A percentile compares a stretch with the other conserved stretches of the same genome.
phyloP scores from a whole-genome alignment of 2,329 filamentous ascomycete genomes.

The Pseudonectria buxi region DNA sequence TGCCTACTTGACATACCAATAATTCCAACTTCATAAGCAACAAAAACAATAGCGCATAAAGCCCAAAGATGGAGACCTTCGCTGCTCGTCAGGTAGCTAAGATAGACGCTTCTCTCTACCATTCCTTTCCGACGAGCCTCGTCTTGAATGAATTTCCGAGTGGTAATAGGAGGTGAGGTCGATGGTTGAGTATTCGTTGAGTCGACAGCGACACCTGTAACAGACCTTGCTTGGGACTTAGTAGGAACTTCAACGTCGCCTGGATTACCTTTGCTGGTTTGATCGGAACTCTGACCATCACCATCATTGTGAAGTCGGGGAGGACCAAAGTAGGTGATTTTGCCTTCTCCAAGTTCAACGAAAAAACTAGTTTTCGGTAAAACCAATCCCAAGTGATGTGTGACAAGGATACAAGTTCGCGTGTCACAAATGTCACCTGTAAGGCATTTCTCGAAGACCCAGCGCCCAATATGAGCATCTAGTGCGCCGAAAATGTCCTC shows the following conservation, averaged over 20 bases:
- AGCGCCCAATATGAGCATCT: slow-evolving; percentile 5
- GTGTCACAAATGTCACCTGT: slow-evolving; percentile 62
- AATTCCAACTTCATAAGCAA: slow-evolving; percentile 45
- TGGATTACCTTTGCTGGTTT: no score
- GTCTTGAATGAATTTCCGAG: slow-evolving; percentile 69
- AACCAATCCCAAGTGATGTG: slow-evolving; percentile 69
- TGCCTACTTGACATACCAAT: slow-evolving; percentile 48
- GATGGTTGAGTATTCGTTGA: slow-evolving; percentile 36
- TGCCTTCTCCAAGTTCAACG: slow-evolving; percentile 65
- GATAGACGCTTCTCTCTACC: slow-evolving; percentile 60
- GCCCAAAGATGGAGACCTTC: slow-evolving; percentile 58
- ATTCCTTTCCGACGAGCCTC: slow-evolving; percentile 64
- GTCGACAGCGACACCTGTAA: slow-evolving; percentile 32
- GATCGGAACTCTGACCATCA: no score
- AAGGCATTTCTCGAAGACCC: slow-evolving; percentile 67
- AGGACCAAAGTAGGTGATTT: slow-evolving; percentile 55
- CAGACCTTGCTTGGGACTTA: slow-evolving; percentile 40
- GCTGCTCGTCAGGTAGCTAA: slow-evolving; percentile 58
- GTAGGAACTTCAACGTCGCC: no score
- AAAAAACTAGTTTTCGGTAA: slow-evolving; percentile 66
- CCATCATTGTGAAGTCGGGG: no score
- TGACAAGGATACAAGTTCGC: slow-evolving; percentile 71
- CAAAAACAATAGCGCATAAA: slow-evolving; percentile 47
- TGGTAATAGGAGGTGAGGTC: slow-evolving; percentile 44
- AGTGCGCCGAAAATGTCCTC: slow-evolving; percentile 35